Conservation (phyloP, 106 monocot genomes). For the Acorus calamus region DNA sequence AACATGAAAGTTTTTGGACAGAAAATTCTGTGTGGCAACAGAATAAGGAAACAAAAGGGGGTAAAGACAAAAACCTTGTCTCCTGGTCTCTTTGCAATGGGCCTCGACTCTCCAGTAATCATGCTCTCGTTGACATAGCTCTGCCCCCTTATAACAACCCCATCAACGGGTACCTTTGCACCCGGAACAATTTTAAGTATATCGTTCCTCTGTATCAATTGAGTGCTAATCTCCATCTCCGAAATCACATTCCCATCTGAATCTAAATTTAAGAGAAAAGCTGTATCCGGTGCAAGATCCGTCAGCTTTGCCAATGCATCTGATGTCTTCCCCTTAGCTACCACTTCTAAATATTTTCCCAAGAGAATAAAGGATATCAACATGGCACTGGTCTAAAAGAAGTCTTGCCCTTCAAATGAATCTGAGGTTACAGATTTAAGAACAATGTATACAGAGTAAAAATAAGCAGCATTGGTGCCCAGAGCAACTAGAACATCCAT, state of each 20-base stretch:
- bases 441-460: constrained; percentile 72
- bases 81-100: constrained; percentile 62
- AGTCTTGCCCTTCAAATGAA: constrained; percentile 82
- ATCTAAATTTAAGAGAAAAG: constrained; percentile 50
- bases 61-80: constrained; percentile 45
- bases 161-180: constrained; percentile 85
- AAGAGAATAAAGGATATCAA: constrained; percentile 89
- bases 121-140: constrained; percentile 96
- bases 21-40: background rate
- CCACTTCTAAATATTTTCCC: constrained; percentile 82
- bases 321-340: constrained; percentile 90
- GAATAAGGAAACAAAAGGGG: background rate
- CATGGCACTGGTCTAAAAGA: constrained; percentile 91
- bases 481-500: constrained; percentile 89
- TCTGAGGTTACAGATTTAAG: constrained; percentile 46
- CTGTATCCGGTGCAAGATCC: constrained; percentile 86
- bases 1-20: background rate
- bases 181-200: constrained; percentile 86
- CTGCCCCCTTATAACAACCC: constrained; percentile 63
- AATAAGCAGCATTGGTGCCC: constrained; percentile 89
- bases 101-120: constrained; percentile 82
- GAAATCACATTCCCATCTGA: constrained; percentile 48
- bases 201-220: constrained; percentile 81
- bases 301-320: constrained; percentile 75
- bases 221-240: constrained; percentile 69